Conservation (phyloP, 2,329 filamentous ascomycete species). For the Cladosporium sp. region DNA sequence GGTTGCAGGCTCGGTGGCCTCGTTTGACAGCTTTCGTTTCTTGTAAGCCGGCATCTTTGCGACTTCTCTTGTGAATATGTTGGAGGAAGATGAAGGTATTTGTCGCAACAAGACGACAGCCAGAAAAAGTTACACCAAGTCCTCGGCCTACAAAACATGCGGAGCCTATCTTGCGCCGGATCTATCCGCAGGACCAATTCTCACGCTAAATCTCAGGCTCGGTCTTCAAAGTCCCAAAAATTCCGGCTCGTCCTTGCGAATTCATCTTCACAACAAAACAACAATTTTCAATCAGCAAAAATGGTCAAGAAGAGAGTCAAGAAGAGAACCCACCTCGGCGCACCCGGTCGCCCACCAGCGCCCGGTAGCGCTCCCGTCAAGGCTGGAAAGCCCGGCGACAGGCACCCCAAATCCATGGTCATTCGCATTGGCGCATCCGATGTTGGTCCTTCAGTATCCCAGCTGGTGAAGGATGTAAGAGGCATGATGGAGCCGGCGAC, state of each 20-base stretch:
- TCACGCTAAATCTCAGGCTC: constrained; percentile 4
- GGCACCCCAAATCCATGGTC: constrained; percentile 92
- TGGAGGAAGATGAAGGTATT: background rate
- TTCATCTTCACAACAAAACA: background rate
- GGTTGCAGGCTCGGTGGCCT: background rate
- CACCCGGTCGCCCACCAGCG: constrained; percentile 52
- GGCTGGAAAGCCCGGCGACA: constrained; percentile 50
- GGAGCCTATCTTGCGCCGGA: constrained; percentile 11
- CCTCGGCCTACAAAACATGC: too few species aligned
- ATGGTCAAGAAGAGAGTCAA: constrained; percentile 83
- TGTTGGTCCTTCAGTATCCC: constrained; percentile 84
- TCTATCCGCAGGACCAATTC: constrained; percentile 3
- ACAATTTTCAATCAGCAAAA: constrained; percentile 12
- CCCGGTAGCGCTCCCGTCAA: constrained; percentile 50
- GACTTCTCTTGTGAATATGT: too few species aligned
- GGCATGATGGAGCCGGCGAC: constrained; percentile 95
- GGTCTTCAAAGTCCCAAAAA: constrained; percentile 4
- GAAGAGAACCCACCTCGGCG: constrained; percentile 79
- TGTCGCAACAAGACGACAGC: background rate
- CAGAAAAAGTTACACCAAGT: background rate
- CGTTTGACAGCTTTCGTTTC: constrained; percentile 36
- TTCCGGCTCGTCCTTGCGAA: background rate
- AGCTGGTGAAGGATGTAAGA: constrained; percentile 86
- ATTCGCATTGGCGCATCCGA: constrained; percentile 94
- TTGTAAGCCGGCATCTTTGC: constrained; percentile 37